Evolutionary conservation across 345 rosid species (phyloP).

Genomic region (Pelargonium nanum): DNA sequence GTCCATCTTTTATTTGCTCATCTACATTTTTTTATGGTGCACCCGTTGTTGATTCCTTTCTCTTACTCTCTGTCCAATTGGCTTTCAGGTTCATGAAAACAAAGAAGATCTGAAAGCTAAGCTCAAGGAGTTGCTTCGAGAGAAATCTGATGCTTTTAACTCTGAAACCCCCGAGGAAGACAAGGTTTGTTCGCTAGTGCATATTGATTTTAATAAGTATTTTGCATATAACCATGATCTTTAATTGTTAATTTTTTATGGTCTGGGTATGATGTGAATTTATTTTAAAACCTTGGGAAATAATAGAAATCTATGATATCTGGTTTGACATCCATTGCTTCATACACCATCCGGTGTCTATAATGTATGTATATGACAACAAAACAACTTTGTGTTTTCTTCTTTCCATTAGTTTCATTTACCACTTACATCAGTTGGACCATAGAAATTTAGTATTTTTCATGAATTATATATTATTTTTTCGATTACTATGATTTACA

Average conservation of each 20-base stretch:
- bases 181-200: conserved; percentile 37
- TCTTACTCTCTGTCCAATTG: background rate
- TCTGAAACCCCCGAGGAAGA: conserved; percentile 52
- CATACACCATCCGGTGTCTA: too few relatives aligned
- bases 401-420: background rate
- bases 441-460: conserved; percentile 2
- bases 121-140: conserved; percentile 59
- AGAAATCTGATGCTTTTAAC: conserved; percentile 62
- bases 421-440: background rate
- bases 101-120: conserved; percentile 57
- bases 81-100: conserved; percentile 46
- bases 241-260: too few relatives aligned
- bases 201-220: background rate
- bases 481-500: too few relatives aligned
- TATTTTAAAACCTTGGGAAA: too few relatives aligned
- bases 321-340: background rate
- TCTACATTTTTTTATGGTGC: background rate
- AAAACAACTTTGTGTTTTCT: background rate
- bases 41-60: conserved; percentile 1
- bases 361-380: too few relatives aligned
- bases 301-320: background rate
- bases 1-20: background rate
- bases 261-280: background rate
- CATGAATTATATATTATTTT: background rate
- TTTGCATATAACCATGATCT: background rate